Conservation (phyloP, 352 stramenopile genomes). For the Globisporangium alternatum region DNA sequence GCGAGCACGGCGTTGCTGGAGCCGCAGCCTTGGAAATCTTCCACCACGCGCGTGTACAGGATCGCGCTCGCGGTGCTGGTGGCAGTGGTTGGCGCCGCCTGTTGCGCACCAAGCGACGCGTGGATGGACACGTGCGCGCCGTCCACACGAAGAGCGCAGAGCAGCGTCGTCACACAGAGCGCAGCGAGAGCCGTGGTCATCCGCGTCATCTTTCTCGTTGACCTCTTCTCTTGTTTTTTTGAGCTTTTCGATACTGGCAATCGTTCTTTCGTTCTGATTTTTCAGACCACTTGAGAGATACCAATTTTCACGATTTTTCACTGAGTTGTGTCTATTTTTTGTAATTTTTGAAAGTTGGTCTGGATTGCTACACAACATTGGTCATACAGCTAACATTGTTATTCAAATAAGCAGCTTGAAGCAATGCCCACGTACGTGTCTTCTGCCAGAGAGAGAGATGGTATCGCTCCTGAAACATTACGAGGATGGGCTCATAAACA, state of each 20-base stretch:
- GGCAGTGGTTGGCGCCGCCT: background rate
- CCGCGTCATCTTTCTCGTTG: background rate
- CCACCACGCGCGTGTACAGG: slow-evolving; percentile 34
- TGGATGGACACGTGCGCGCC: slow-evolving; percentile 7
- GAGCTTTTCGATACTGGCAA: slow-evolving; percentile 1
- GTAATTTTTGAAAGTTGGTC: no score
- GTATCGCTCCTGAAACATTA: no score
- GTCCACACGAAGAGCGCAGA: background rate
- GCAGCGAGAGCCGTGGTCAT: background rate
- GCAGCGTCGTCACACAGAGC: background rate
- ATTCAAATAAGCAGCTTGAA: no score
- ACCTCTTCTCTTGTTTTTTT: background rate
- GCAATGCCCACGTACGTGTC: no score
- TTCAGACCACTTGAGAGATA: background rate
- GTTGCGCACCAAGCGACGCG: background rate
- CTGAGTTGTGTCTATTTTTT: no score
- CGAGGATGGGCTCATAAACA: no score
- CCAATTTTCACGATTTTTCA: no score
- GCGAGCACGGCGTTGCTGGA: slow-evolving; percentile 21
- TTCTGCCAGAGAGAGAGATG: no score
- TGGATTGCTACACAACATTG: no score
- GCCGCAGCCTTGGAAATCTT: slow-evolving; percentile 26
- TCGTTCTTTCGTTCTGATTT: background rate
- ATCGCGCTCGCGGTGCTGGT: slow-evolving; percentile 11
- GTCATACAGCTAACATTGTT: no score